Evolutionary conservation across 768 basidiomycete species (phyloP).

Genomic region (Lactarius quietus): DNA sequence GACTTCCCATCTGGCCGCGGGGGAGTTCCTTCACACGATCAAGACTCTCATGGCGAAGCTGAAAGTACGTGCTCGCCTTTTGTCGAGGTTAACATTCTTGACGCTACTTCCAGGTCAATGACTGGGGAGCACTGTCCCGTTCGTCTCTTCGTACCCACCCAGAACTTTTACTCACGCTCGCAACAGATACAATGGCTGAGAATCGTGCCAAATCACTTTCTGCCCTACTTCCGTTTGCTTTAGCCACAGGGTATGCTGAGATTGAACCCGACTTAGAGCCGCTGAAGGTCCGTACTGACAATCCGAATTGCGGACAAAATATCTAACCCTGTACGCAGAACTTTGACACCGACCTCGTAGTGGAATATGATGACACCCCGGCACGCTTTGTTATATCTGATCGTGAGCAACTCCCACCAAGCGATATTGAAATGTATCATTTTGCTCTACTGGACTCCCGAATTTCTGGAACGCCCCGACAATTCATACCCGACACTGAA

Average conservation of each 20-base stretch:
- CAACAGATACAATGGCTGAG: conserved; percentile 46
- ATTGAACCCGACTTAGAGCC: conserved; percentile 44
- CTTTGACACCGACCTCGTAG: conserved; percentile 45
- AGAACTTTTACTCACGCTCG: neutral
- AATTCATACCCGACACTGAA: conserved; percentile 36
- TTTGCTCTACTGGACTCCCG: conserved; percentile 30
- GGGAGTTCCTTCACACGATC: conserved; percentile 52
- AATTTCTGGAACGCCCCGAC: conserved; percentile 35
- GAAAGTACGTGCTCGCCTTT: conserved; percentile 39
- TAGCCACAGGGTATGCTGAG: conserved; percentile 47
- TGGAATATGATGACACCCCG: conserved; percentile 39
- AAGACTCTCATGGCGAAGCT: conserved; percentile 68
- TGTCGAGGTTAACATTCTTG: neutral
- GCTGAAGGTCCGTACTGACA: conserved; percentile 41
- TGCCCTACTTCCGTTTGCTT: conserved; percentile 43
- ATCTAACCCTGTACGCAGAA: conserved; percentile 36
- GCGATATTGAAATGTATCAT: conserved; percentile 30
- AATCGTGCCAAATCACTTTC: conserved; percentile 41
- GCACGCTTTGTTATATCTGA: conserved; percentile 36
- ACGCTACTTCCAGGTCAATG: conserved; percentile 46
- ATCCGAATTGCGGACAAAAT: neutral
- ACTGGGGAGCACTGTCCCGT: conserved; percentile 68
- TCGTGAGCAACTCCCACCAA: conserved; percentile 21
- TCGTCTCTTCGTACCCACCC: conserved; percentile 27
- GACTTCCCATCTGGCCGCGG: conserved; percentile 47